Evolutionary conservation across 495 filamentous ascomycete genomes (phyloP), one percentile per base, ranked within the genome.

Genomic region (Pyronema omphalodes): DNA sequence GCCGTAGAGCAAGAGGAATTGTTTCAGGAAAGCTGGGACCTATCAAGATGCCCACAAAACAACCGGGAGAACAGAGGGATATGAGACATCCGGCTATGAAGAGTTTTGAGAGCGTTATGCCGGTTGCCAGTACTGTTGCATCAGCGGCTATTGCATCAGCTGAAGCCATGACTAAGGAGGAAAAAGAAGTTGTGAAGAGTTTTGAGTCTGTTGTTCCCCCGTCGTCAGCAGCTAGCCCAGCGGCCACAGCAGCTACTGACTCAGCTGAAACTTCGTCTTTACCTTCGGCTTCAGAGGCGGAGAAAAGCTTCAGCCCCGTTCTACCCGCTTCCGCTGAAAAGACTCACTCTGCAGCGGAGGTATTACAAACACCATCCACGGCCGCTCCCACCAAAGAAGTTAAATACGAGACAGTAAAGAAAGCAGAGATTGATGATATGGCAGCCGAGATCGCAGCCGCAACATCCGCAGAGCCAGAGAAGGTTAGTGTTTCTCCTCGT

Each of bases 381-480:
- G 23, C 23, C 23, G 23, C 23, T 29, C 23, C 23, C 5, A 29
- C 23, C 23, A 43, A 65, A 60, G 62, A 47, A 52, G 29, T 17
- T 33, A 37, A 52, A 18, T 8, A 8, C 15, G 37, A 52, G 7
- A n/a, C 9, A 40, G 50, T 52, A 18, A 17, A 52, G 3, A 8
- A 52, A 37, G 44, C 44, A 53, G 55, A 53, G 15, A 61, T 57
- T 15, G 48, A 58, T 7, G 54, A 51, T 6, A 44, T 60, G 19
- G 47, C 60, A 11, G 51, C 57, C 46, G 60, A 72, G 64, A 65
- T 63, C 5, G 23, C 23, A 1, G 7, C 43, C 63, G 41, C 37
- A 44, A 58, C 59, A 67, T 45, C n/a, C 18, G 19, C 39, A 41
- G 23, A 29, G 23, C 2, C 23, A 29, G 23, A 29, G 23, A 29